phyloP scores from a whole-genome alignment of 2,329 filamentous ascomycete genomes.

The Leptographium galeiforme region DNA sequence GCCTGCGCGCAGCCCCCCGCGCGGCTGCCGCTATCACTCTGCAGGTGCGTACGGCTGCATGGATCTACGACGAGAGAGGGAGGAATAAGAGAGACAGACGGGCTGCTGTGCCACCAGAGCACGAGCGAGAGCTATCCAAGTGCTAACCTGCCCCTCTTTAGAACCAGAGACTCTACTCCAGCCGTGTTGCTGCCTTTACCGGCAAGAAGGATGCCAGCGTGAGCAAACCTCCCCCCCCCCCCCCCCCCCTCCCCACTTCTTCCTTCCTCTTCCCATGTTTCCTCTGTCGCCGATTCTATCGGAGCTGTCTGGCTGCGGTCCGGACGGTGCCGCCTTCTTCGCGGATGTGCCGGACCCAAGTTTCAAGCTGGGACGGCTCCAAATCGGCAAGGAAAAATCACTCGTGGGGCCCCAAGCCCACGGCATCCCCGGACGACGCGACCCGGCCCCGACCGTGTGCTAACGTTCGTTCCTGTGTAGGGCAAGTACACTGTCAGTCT shows the following conservation, averaged over 20 bases:
- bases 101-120: no score
- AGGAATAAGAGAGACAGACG: no score
- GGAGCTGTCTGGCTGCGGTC: not conserved
- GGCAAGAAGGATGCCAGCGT: constrained; percentile 81
- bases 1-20: constrained; percentile 55
- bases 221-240: constrained; percentile 31
- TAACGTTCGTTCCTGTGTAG: constrained; percentile 27
- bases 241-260: no score
- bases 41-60: constrained; percentile 37
- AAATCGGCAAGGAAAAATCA: not conserved
- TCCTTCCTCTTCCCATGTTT: not conserved
- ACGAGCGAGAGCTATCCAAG: not conserved
- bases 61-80: not conserved
- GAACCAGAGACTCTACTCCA: constrained; percentile 47
- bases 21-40: constrained; percentile 33
- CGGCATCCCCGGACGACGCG: not conserved
- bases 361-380: not conserved
- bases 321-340: not conserved
- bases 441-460: not conserved
- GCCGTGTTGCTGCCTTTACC: constrained; percentile 83
- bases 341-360: not conserved
- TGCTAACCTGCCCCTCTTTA: constrained; percentile 13
- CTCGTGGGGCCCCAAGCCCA: not conserved
- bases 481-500: constrained; percentile 92
- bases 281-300: not conserved